Evolutionary conservation across 1,284 basidiomycete species (phyloP), one percentile per base, ranked within the genome.

Genomic region (Pseudozyma flocculosa): DNA sequence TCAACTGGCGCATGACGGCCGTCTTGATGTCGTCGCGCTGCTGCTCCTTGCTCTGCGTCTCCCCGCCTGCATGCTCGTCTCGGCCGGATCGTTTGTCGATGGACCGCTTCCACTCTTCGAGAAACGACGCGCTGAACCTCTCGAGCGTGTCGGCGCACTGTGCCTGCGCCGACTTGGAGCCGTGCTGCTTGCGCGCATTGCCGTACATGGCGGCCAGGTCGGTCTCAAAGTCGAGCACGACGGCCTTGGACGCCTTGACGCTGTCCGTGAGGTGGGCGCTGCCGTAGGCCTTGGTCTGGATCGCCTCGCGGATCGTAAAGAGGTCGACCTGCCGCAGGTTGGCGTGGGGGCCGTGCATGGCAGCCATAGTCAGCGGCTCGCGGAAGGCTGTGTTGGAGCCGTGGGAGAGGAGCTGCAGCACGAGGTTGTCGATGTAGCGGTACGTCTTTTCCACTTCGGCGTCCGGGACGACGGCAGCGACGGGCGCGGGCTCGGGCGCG

Each of bases 191-290:
- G 30, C 55, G 54, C 22, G 55, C 63, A 19, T 61, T 61, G 34
- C 46, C 43, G 48, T 58, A 66, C 24, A 66, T 48, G 17, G 59
- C 40, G 4, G 34, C 36, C n/a, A 66, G 52, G 32, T 66, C 63
- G 41, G 54, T 56, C n/a, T 66, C 59, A 34, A 66, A 66, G 17
- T 59, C 63, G 45, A 52, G 54, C 42, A 66, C 46, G 15, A 66
- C 59, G 8, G 54, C 63, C 40, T 61, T 61, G 43, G 58, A 57
- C 5, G 57, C 57, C 43, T 51, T 52, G 24, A 58, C 50, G 18
- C 62, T 53, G 14, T 50, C 48, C 4, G 39, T 4, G 23, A 65
- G 49, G 17, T 51, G 54, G 41, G 43, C 40, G 21, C 58, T 61
- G 41, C 62, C 62, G 41, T 65, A 65, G 47, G 42, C 53, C 43